These are phyloP conservation scores for Globisporangium apiculatum DNA, from an alignment of 352 stramenopile species.

Conservation along the genomic window DNA sequence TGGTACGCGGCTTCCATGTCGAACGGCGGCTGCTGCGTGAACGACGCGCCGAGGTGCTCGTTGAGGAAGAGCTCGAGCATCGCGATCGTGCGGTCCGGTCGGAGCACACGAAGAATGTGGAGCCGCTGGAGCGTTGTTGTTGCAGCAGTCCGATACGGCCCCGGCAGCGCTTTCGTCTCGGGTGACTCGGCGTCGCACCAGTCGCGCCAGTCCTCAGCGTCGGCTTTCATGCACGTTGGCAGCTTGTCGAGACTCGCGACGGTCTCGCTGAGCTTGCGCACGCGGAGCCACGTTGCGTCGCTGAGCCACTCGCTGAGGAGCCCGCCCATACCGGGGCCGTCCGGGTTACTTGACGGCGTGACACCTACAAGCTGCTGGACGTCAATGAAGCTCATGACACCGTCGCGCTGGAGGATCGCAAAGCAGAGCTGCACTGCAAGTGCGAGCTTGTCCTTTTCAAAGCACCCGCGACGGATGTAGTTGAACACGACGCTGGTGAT, in stretches of 20 bases:
- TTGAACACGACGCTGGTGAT: conserved; percentile 90
- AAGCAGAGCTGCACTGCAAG: conserved; percentile 91
- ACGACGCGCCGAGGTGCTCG: conserved; percentile 42
- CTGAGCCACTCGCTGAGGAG: conserved; percentile 91
- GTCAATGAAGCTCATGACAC: conserved; percentile 43
- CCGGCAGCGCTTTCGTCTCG: conserved; percentile 87
- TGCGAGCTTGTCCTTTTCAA: conserved; percentile 92
- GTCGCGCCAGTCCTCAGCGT: conserved; percentile 93
- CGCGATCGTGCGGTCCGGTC: conserved; percentile 77
- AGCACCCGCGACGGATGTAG: conserved; percentile 91
- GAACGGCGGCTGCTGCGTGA: conserved; percentile 84
- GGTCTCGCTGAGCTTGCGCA: conserved; percentile 87
- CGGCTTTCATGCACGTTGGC: conserved; percentile 91
- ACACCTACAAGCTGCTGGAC: conserved; percentile 76
- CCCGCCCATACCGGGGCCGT: conserved; percentile 63
- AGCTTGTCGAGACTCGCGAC: conserved; percentile 88
- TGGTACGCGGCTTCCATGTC: conserved; percentile 83
- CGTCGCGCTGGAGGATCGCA: conserved; percentile 81
- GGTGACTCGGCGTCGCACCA: conserved; percentile 93
- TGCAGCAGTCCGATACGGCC: conserved; percentile 49
- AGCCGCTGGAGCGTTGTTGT: conserved; percentile 53
- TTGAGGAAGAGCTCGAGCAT: conserved; percentile 61
- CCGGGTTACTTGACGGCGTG: conserved; percentile 26
- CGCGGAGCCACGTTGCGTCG: conserved; percentile 79
- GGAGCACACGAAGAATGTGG: conserved; percentile 76